Base-by-base conservation (phyloP, 2,329 filamentous ascomycete genomes). In the Metarhizium album region DNA sequence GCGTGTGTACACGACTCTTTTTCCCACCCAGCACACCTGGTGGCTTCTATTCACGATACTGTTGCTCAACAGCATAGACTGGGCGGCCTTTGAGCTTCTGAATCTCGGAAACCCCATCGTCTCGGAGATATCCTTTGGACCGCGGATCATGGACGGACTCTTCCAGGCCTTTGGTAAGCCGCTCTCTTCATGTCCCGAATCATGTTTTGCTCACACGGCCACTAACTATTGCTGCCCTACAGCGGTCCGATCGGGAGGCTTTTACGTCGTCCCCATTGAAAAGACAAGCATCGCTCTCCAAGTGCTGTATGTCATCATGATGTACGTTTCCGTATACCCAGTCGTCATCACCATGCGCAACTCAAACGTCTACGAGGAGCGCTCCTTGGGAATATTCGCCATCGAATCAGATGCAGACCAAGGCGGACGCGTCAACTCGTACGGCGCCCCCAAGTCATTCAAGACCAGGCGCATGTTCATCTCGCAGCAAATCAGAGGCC, bases 251-350 rank as follows among this genome's bases (percentile, higher is more conserved):
- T 79, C 79, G 8, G 80, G 80, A 16, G 83, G 83, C 0, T 84
- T 85, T 56, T 83, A 83, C 47, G 76, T 86, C 22, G 78, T 86
- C 29, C 70, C 74, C 1, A 81, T 86, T 45, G 67, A 78, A 3
- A 67, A 72, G 1, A 68, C 75, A 2, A 75, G 75, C 38, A 78
- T 81, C 5, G 79, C 78, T 2, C 68, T 83, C 2, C 75, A 82
- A 53, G 71, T 84, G 0, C 64, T 80, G 2, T 83, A 81, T 57
- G 69, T 83, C 13, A 72, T 83, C 50, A 81, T 83, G 70, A 84
- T 84, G 78, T 84, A 84, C 62, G 78, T 84, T 42, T 79, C 79
- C 1, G 78, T 75, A 2, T 83, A 81, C 53, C 81, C 82, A 0
- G 74, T 83, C 22, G 75, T 78, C 24, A 79, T 84, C 52, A 80